These are phyloP conservation scores for Phialophora macrospora DNA, from an alignment of 2,329 filamentous ascomycete species.

Conservation along the genomic window DNA sequence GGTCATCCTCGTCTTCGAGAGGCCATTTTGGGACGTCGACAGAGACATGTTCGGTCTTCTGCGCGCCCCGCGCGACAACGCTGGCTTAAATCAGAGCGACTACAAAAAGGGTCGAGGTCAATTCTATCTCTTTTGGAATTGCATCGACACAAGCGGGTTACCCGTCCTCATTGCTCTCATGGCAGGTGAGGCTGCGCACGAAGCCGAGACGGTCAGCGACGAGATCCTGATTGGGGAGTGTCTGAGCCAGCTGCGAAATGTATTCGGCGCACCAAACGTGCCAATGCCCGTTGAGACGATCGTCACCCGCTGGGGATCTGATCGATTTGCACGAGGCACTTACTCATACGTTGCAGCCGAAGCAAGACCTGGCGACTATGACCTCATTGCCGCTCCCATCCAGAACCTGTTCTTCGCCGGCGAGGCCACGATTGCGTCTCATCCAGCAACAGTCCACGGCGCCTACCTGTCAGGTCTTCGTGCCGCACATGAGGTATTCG, in stretches of 20 bases:
- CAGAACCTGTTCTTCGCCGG: slow-evolving; percentile 94
- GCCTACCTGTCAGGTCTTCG: slow-evolving; percentile 93
- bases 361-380: slow-evolving; percentile 86
- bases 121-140: slow-evolving; percentile 98
- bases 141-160: slow-evolving; percentile 83
- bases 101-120: slow-evolving; percentile 81
- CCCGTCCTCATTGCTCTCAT: slow-evolving; percentile 89
- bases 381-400: slow-evolving; percentile 81
- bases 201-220: slow-evolving; percentile 78
- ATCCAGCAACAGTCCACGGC: slow-evolving; percentile 95
- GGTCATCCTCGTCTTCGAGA: slow-evolving; percentile 85
- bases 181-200: slow-evolving; percentile 91
- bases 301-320: slow-evolving; percentile 88
- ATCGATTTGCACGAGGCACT: slow-evolving; percentile 88
- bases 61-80: slow-evolving; percentile 68
- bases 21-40: slow-evolving; percentile 86
- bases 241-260: slow-evolving; percentile 73
- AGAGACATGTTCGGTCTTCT: slow-evolving; percentile 94
- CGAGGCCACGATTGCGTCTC: slow-evolving; percentile 92
- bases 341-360: slow-evolving; percentile 91
- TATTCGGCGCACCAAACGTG: slow-evolving; percentile 69
- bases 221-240: slow-evolving; percentile 79
- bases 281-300: slow-evolving; percentile 83
- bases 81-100: slow-evolving; percentile 77
- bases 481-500: slow-evolving; percentile 83